Percentiles rank a stretch among this genome's conserved stretches.
Evolutionary conservation across 331 rosid species (phyloP).

Genomic region (Prunus yedoensis): DNA sequence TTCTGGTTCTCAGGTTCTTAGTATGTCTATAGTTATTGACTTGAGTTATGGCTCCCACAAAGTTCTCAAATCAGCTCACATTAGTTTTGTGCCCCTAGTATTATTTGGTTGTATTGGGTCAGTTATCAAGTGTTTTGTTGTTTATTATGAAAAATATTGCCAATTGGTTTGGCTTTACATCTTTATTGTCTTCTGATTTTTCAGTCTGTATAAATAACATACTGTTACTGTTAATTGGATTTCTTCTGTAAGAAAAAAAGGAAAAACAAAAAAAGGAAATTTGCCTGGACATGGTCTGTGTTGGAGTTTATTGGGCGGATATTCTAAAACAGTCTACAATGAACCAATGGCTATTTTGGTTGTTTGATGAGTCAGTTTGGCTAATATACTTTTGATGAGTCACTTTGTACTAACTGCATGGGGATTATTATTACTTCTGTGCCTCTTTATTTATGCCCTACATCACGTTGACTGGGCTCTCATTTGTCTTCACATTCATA

Average conservation of each 20-base stretch:
- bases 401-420: constrained; percentile 11
- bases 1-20: neutral
- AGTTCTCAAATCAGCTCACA: neutral
- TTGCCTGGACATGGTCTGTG: neutral
- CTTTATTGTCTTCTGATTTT: neutral
- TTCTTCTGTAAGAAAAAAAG: neutral
- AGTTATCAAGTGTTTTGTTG: neutral
- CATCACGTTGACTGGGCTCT: neutral
- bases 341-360: neutral
- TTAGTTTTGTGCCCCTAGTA: neutral
- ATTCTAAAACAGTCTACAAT: neutral
- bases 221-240: neutral
- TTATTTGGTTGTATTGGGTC: neutral
- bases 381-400: neutral
- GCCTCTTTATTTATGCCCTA: neutral
- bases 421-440: neutral
- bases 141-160: too few relatives aligned
- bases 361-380: neutral
- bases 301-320: neutral
- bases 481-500: constrained; percentile 10
- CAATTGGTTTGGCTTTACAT: neutral
- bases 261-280: neutral
- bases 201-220: neutral
- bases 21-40: neutral
- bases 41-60: neutral